phyloP scores from a whole-genome alignment of 176 grass and related monocot genomes.

The Bonia amplexicaulis region DNA sequence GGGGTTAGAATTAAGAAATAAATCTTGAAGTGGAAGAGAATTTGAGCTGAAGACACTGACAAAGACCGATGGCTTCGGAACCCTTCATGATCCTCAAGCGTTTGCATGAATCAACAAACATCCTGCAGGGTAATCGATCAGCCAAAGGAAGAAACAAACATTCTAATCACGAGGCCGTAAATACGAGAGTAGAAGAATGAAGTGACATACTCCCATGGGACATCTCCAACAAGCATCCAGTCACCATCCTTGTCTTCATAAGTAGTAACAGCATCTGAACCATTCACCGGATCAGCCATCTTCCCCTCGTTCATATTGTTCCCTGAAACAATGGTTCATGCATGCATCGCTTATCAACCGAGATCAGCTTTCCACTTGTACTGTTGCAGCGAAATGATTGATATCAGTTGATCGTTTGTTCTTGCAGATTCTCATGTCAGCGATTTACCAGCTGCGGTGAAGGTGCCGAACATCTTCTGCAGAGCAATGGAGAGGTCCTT shows the following conservation, averaged over 20 bases:
- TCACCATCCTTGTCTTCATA: conserved; percentile 97
- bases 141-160: conserved; percentile 9
- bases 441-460: conserved; percentile 50
- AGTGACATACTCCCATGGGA: conserved; percentile 86
- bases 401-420: neutral
- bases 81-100: conserved; percentile 98
- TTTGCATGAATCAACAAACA: conserved; percentile 98
- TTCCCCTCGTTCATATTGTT: conserved; percentile 55
- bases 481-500: conserved; percentile 81
- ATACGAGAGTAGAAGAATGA: conserved; percentile 6
- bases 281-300: conserved; percentile 58
- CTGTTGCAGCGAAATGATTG: neutral
- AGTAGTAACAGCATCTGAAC: conserved; percentile 77
- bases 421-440: neutral
- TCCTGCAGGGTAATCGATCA: conserved; percentile 51
- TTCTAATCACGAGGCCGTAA: conserved; percentile 12
- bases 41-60: conserved; percentile 46
- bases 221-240: conserved; percentile 96
- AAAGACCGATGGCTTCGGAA: conserved; percentile 93
- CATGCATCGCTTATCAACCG: conserved; percentile 5
- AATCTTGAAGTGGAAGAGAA: conserved; percentile 38
- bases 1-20: neutral
- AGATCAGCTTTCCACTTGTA: neutral
- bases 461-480: conserved; percentile 85
- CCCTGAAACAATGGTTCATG: conserved; percentile 22